Base-by-base conservation (phyloP, 2,329 filamentous ascomycete genomes). In the Eurotiales sp. region DNA sequence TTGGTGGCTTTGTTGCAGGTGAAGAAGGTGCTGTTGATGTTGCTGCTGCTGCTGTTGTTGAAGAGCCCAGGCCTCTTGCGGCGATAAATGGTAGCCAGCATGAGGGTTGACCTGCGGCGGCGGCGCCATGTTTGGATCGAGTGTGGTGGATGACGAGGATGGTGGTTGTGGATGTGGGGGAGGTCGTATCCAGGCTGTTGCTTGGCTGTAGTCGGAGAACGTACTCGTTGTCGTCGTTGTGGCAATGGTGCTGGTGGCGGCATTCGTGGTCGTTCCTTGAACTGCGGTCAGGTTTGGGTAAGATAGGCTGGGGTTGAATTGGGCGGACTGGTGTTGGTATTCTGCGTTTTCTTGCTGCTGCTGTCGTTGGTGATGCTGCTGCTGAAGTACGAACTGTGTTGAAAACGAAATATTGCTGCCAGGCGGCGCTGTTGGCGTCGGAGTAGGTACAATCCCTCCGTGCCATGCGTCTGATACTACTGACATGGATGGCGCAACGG, bases 381-480 rank as follows among this genome's bases (percentile, higher is more conserved):
- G 29, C 7, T 30, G 50, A 11, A 34, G 23, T n/a, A 42, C 22
- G 34, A 44, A 36, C 10, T 52, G 32, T 44, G 41, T 30, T 3
- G 23, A n/a, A 39, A 39, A 44, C 39, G 45, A 12, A 19, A 44
- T 30, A 17, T 49, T 36, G 34, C 17, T 12, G 12, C 44, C 46
- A 36, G 41, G 21, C 17, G 46, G 46, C n/a, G 34, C 36, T n/a
- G 23, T 25, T 23, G 46, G 40, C 17, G 51, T 46, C 7, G 51
- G 46, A n/a, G 32, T 7, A 14, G 51, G 51, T 4, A 53, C 14
- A 34, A 53, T 32, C 11, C 51, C 51, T 40, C 51, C 51, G 12
- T 54, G 47, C 51, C 51, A 54, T 8, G 46, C 22, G 17, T 44
- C 22, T 8, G 46, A 41, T 17, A 47, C 17, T 14, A 19, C 42